Evolutionary conservation across 805 yeast species (phyloP), one percentile per base, ranked within the genome.

Genomic region (Huiozyma sinensis): DNA sequence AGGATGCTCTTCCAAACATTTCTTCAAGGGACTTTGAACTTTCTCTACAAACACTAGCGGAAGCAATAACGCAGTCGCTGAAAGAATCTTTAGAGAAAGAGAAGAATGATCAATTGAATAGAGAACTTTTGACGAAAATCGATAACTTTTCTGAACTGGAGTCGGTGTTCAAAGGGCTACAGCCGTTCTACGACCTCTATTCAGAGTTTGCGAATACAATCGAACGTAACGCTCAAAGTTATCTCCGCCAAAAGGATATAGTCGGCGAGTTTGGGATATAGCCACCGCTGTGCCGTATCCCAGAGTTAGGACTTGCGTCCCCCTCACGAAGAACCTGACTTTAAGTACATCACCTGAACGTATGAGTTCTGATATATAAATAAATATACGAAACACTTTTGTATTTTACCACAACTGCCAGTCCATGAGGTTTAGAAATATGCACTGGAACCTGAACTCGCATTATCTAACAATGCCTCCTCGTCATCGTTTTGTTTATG

Each of bases 91-190:
- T 59, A 0, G 49, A 54, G 4, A 46, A 41, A 1, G 57, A 55
- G 35, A 41, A 43, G 13, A 10, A 43, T 13, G 40, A 41, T 17
- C 59, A 54, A 13, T 56, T 57, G 13, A 67, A 66, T 42, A 48
- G 53, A 8, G 71, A 65, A 6, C 49, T 75, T 3, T 42, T 71
- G 11, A 58, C 60, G 7, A 72, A 72, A 42, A 64, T 77, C 13
- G 70, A 75, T 33, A 67, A 70, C 29, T 64, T 82, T 57, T 63
- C 68, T 24, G 68, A 67, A 5, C 52, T 80, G 42, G 61, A 67
- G 39, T 79, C 80, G 0, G 59, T 79, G 12, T 80, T 82, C 53
- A 69, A 70, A 50, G 73, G 71, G 13, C 56, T 81, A 39, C 61
- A 70, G 2, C 66, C 68, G 29, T 82, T 79, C 55, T 66, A 73